Evolutionary conservation across 768 basidiomycete genomes (phyloP).

Genomic region (Boletus coccyginus): DNA sequence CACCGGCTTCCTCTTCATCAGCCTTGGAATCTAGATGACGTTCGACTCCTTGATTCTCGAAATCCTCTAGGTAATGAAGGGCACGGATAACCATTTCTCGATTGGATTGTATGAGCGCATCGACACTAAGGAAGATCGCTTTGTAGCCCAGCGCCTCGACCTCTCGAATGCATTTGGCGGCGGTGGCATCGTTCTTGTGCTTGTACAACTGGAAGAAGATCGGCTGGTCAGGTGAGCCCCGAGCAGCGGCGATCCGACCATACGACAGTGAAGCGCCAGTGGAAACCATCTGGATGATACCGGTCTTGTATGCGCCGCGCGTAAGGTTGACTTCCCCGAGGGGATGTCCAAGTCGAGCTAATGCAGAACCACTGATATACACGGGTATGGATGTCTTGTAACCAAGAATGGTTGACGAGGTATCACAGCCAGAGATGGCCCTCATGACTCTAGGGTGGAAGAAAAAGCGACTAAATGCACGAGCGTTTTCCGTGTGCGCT

Average conservation of each 20-base stretch:
- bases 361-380: conserved; percentile 80
- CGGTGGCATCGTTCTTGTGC: conserved; percentile 61
- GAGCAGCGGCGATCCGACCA: conserved; percentile 56
- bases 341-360: conserved; percentile 86
- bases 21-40: conserved; percentile 21
- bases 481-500: conserved; percentile 67
- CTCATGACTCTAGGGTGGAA: conserved; percentile 83
- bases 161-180: conserved; percentile 67
- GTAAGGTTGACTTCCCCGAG: conserved; percentile 86
- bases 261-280: conserved; percentile 71
- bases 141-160: conserved; percentile 76
- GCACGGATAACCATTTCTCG: conserved; percentile 71
- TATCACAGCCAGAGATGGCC: conserved; percentile 58
- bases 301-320: conserved; percentile 57
- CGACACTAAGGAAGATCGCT: conserved; percentile 90
- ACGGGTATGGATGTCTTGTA: conserved; percentile 72
- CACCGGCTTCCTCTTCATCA: conserved; percentile 37
- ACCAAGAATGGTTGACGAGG: conserved; percentile 73
- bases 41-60: conserved; percentile 40
- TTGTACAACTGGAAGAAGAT: conserved; percentile 90
- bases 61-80: conserved; percentile 55
- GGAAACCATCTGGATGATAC: conserved; percentile 85
- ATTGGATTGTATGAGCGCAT: conserved; percentile 81
- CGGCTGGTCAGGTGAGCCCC: conserved; percentile 51
- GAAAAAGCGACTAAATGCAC: conserved; percentile 83